Evolutionary conservation across 352 stramenopile species (phyloP), one percentile per base, ranked within the genome.

Genomic region (Globisporangium carolinianum): DNA sequence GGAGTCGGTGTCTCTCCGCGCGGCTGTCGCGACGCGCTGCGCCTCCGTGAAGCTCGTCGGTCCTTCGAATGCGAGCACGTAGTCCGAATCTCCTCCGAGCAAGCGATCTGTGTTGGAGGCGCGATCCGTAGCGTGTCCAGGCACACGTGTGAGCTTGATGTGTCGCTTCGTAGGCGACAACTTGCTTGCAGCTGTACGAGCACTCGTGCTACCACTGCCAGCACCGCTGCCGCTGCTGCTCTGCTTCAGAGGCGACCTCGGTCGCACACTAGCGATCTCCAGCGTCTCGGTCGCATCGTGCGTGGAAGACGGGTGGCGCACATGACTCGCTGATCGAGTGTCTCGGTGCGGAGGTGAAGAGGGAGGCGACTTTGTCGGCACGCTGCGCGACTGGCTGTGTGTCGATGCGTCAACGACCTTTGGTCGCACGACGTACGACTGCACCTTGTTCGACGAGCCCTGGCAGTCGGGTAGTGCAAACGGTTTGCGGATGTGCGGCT

Each of bases 401-500:
- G 11, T 17, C 35, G 45, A 17, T 9, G 51, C 8, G 0, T 49
- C 35, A 5, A 8, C 1, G 1, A 50, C 17, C 35, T 52, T 48
- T 4, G n/a, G 18, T 42, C 38, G 3, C 61, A 45, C 14, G 36
- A 32, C 24, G 24, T 67, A 60, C 9, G 55, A 43, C 17, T 63
- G 47, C 14, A 67, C 46, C 43, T 63, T 79, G 50, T 60, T 68
- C 5, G 66, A 63, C 8, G 70, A 79, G 24, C 73, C 71, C 4
- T 82, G 65, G 32, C 71, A 82, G 5, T 75, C 60, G 0, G 73
- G 73, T 9, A 82, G 65, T 9, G 41, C 61, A 49, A 79, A 77
- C 17, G 73, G 66, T 41, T 73, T 72, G 36, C 67, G 73, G 15
- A 61, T 55, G 46, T 79, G 73, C 15, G 70, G 70, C 45, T 77